These are phyloP conservation scores for Botrytis deweyae DNA, from an alignment of 2,329 filamentous ascomycete genomes.

Conservation along the genomic window DNA sequence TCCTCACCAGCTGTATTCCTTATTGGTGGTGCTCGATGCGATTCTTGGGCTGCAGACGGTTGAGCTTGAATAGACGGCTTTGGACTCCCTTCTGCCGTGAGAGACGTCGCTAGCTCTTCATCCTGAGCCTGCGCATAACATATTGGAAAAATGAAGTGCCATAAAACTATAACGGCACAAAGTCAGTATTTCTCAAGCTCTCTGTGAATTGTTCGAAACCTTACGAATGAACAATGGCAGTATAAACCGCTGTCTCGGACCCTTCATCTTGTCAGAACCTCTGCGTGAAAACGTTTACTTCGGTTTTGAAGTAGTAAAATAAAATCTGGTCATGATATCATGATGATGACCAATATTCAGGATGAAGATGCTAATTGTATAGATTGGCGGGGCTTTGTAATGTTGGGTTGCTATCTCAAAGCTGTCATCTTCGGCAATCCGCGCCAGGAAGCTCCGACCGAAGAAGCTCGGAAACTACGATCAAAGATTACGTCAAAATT, in stretches of 20 bases:
- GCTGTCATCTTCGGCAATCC: conserved; percentile 33
- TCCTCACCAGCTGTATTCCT: conserved; percentile 34
- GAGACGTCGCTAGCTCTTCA: conserved; percentile 28
- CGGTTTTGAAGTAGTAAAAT: conserved; percentile 30
- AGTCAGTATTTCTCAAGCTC: conserved; percentile 15
- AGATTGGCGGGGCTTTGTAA: conserved; percentile 26
- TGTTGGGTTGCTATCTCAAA: conserved; percentile 24
- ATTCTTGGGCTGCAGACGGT: conserved; percentile 33
- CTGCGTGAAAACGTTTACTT: conserved; percentile 32
- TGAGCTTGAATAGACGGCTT: conserved; percentile 34
- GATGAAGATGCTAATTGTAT: conserved; percentile 19
- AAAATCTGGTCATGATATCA: conserved; percentile 33
- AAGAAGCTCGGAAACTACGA: conserved; percentile 4
- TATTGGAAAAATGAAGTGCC: conserved; percentile 32
- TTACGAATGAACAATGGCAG: conserved; percentile 39
- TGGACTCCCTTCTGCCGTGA: conserved; percentile 31
- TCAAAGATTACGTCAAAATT: neutral
- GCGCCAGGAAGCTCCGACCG: conserved; percentile 20
- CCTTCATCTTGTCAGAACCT: conserved; percentile 36
- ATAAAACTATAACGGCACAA: conserved; percentile 31
- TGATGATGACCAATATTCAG: conserved; percentile 25
- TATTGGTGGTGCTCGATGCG: conserved; percentile 30
- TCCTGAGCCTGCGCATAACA: conserved; percentile 30
- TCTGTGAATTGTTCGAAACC: conserved; percentile 21
- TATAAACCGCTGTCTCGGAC: conserved; percentile 32